Conservation (phyloP, 208 protist species). For the Naegleria gruberi region DNA sequence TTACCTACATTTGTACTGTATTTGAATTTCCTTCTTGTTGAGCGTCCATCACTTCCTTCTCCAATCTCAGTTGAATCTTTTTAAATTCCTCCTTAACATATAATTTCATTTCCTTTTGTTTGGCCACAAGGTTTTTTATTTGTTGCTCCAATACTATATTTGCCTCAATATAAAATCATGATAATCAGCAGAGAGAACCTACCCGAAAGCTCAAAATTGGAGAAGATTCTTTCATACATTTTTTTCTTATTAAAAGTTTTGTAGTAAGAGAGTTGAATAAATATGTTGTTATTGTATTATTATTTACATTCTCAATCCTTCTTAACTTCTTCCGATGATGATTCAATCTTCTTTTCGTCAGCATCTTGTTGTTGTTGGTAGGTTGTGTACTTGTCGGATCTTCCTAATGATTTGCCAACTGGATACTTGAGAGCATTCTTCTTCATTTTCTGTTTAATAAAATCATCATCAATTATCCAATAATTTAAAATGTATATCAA, state of each 20-base stretch:
- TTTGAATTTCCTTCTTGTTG: constrained; percentile 11
- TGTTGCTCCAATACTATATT: not conserved
- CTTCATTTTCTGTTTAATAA: not conserved
- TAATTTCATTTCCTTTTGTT: constrained; percentile 15
- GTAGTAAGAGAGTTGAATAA: too few relatives aligned
- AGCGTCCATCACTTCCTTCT: constrained; percentile 11
- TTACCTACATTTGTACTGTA: not conserved
- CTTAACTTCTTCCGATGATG: not conserved
- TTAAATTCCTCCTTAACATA: constrained; percentile 20
- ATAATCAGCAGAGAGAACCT: not conserved
- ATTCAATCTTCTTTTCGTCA: not conserved
- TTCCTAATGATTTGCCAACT: not conserved
- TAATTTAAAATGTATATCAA: too few relatives aligned
- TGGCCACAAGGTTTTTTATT: not conserved
- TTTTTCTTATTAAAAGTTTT: too few relatives aligned
- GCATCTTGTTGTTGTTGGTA: not conserved
- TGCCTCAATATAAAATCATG: not conserved
- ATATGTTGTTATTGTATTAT: too few relatives aligned
- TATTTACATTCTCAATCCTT: too few relatives aligned
- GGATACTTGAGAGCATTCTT: not conserved
- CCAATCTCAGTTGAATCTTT: not conserved
- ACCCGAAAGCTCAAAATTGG: not conserved
- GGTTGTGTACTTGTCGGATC: not conserved
- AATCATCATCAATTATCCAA: too few relatives aligned
- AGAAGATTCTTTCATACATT: not conserved